phyloP scores from a whole-genome alignment of 495 filamentous ascomycete species.

The Talaromyces thailandensis region DNA sequence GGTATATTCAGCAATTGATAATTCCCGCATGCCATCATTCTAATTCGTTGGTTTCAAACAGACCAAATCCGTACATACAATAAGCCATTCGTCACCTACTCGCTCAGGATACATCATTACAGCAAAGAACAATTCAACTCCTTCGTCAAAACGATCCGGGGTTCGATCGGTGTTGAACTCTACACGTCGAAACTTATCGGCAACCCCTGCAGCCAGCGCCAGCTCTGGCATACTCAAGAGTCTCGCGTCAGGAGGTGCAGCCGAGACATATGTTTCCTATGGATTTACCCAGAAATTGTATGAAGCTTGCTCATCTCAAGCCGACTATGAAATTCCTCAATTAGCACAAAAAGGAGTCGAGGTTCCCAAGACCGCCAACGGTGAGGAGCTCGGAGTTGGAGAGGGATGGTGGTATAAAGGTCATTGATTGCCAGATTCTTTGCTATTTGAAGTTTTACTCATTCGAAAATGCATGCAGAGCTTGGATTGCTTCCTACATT shows the following conservation, averaged over 20 bases:
- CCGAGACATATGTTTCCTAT: conserved; percentile 68
- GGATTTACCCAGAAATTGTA: conserved; percentile 69
- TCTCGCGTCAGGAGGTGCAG: conserved; percentile 27
- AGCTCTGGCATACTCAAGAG: not conserved
- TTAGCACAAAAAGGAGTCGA: conserved; percentile 41
- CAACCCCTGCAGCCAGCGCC: not conserved
- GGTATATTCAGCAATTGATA: not conserved
- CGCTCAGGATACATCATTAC: not conserved
- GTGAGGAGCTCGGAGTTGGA: conserved; percentile 69
- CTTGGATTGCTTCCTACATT: conserved; percentile 73
- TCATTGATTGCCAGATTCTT: conserved; percentile 26
- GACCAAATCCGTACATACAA: conserved; percentile 1
- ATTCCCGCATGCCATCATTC: not conserved
- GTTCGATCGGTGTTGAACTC: not conserved
- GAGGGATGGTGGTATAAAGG: conserved; percentile 77
- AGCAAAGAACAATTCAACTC: not conserved
- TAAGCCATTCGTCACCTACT: not conserved
- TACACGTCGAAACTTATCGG: not conserved
- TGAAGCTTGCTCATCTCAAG: conserved; percentile 66
- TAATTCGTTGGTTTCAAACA: not conserved
- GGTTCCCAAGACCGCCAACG: conserved; percentile 56
- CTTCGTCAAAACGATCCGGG: not conserved
- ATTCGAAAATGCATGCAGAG: conserved; percentile 18
- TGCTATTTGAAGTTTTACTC: not conserved
- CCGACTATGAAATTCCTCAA: conserved; percentile 61